A percentile compares a stretch with the other conserved stretches of the same genome.
Evolutionary conservation across 805 yeast species (phyloP).

Genomic region (Candida namnaoensis): DNA sequence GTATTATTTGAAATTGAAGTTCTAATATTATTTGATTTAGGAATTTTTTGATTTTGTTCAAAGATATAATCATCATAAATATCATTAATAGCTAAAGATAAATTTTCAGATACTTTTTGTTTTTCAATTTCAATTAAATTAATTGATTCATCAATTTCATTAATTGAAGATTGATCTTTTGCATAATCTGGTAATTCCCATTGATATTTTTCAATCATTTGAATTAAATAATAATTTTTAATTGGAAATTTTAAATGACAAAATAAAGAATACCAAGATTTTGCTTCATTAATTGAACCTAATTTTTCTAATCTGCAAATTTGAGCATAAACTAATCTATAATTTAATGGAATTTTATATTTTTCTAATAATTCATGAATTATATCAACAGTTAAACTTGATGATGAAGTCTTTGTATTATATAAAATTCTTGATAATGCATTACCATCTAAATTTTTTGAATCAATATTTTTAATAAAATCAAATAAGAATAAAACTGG

Average conservation of each 20-base stretch:
- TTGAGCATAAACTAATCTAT: conserved; percentile 2
- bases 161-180: no score
- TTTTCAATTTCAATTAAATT: no score
- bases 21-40: no score
- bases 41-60: no score
- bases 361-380: conserved; percentile 1
- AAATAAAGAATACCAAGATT: conserved; percentile 5
- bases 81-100: no score
- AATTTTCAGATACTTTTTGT: no score
- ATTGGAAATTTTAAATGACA: conserved; percentile 1
- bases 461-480: conserved; percentile 3
- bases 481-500: conserved; percentile 9
- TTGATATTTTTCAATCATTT: conserved; percentile 1
- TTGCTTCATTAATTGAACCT: conserved; percentile 2
- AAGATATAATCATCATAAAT: no score
- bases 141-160: no score
- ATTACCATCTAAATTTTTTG: conserved; percentile 2
- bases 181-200: conserved; percentile 8
- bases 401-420: not conserved
- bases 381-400: not conserved
- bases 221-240: conserved; percentile 4
- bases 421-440: conserved; percentile 1
- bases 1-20: no score
- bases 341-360: conserved; percentile 2
- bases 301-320: conserved; percentile 3